phyloP scores from a whole-genome alignment of 345 rosid genomes.

The Eucalyptus erythrocorys region DNA sequence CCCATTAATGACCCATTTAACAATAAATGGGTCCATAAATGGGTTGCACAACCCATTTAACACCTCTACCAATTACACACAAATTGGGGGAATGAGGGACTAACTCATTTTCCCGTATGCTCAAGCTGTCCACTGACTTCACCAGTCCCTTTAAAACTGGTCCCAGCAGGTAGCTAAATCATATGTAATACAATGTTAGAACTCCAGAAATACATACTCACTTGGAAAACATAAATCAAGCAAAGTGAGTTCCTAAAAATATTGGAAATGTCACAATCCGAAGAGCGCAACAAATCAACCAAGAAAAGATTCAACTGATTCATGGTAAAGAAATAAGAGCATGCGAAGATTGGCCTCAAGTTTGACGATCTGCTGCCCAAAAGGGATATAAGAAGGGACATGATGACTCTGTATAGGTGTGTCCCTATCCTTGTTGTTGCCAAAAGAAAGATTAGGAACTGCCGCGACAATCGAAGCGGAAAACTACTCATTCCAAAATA shows the following conservation, averaged over 20 bases:
- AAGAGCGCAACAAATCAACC: neutral
- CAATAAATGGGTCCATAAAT: too few relatives aligned
- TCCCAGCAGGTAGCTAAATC: too few relatives aligned
- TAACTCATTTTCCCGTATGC: constrained; percentile 78
- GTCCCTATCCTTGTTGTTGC: constrained; percentile 39
- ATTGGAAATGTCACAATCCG: too few relatives aligned
- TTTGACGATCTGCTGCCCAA: constrained; percentile 49
- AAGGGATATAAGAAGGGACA: constrained; percentile 43
- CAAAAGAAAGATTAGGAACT: constrained; percentile 59
- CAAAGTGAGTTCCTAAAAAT: too few relatives aligned
- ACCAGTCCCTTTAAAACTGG: constrained; percentile 37
- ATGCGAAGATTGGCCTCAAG: constrained; percentile 30
- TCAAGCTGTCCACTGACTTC: constrained; percentile 90
- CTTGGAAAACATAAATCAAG: too few relatives aligned
- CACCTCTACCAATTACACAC: too few relatives aligned
- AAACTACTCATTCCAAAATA: constrained; percentile 51
- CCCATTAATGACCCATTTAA: too few relatives aligned
- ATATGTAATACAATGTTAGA: too few relatives aligned
- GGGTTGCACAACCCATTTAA: too few relatives aligned
- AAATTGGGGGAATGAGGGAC: constrained; percentile 1
- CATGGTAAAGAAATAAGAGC: neutral
- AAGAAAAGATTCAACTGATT: neutral
- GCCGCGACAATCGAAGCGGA: constrained; percentile 64
- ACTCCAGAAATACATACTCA: too few relatives aligned
- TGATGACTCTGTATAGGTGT: constrained; percentile 14